Base-by-base conservation (phyloP, 768 basidiomycete genomes). In the Boletus subcaerulescens region DNA sequence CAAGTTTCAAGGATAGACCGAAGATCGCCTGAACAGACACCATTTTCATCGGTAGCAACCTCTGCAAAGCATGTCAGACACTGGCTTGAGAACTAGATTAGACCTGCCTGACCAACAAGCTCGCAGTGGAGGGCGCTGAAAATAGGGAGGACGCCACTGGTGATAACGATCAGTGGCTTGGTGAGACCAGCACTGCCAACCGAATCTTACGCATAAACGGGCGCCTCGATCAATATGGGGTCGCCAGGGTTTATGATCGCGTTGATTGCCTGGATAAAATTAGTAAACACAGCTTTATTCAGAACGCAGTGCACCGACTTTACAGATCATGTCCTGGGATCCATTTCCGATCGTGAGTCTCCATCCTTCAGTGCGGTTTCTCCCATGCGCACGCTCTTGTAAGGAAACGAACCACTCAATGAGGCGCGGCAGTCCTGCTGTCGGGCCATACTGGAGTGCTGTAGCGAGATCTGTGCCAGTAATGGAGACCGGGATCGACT, bases 281-380 rank as follows among this genome's bases (percentile, higher is more conserved):
- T 35, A 48, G 50, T 43, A 60, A 31, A 46, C 24, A 57, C 43
- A 54, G 61, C 22, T 26, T 35, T 35, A 2, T 35, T 20, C 15
- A 12, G 15, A 15, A 22, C 10, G 36, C 45, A 24, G 35, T 35
- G 43, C 42, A 54, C 52, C 0, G 60, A 89, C 93, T 81, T 95
- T 97, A 74, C 79, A 87, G 47, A 98, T 82, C 59, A 93, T 67
- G 75, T 97, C 93, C 71, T 97, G 95, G 42, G 90, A 91, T 12
- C 95, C 95, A 39, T 79, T 78, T 2, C 94, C 93, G 11, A 97
- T 74, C 40, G 82, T 85, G 11, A 94, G 68, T 41, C 76, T 74
- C 93, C 94, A 98, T 8, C 84, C 86, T 60, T 82, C 83, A 3
- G 76, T 79, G 41, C 63, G 67, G 46, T 76, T 75, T 43, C 91